phyloP scores from a whole-genome alignment of 306 rosid genomes.

The Inga oerstediana region DNA sequence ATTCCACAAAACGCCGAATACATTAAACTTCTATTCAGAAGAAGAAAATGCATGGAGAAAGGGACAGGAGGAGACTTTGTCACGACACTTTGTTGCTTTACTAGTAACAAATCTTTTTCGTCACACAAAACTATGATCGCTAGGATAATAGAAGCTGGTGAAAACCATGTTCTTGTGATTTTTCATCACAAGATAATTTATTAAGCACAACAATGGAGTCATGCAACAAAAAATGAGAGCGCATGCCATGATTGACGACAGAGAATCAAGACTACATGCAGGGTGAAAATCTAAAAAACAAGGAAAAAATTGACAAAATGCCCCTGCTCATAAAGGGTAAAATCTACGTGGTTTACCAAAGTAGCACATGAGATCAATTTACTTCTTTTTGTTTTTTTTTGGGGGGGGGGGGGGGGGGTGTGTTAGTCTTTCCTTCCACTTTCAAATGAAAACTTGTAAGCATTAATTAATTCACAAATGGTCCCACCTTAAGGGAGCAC shows the following conservation, averaged over 20 bases:
- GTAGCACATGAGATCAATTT: neutral
- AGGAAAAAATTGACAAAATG: neutral
- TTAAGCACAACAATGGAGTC: neutral
- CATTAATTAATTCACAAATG: neutral
- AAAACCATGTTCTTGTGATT: neutral
- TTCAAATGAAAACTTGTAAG: neutral
- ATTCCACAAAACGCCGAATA: neutral
- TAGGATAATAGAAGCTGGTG: neutral
- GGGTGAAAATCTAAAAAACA: neutral
- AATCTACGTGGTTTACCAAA: neutral
- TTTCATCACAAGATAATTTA: neutral
- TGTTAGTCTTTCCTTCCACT: neutral
- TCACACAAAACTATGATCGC: neutral
- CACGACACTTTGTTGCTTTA: neutral
- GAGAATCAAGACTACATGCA: neutral
- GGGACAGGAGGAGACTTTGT: neutral
- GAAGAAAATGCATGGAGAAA: neutral
- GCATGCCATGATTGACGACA: neutral
- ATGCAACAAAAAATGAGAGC: neutral
- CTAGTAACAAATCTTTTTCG: neutral
- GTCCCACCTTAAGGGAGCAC: neutral
- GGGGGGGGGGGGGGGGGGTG: too few species aligned
- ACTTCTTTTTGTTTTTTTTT: neutral
- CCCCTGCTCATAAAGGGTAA: neutral
- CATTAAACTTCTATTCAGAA: neutral